Conservation (phyloP, 169 alveolate species). For the Plasmodium vivax region DNA sequence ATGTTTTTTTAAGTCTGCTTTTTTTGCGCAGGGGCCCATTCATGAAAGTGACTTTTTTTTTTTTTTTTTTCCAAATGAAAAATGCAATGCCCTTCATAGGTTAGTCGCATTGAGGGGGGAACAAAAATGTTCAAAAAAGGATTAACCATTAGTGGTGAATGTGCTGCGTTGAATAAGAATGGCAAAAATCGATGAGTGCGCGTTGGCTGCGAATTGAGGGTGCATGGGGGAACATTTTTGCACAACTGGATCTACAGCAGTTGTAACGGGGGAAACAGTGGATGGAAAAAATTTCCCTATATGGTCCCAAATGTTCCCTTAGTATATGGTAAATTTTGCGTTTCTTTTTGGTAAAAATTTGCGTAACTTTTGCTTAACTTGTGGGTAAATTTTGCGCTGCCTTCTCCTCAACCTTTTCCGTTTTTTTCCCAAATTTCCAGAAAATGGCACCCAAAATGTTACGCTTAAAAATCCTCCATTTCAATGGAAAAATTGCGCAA, state of each 20-base stretch:
- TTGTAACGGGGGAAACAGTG: background rate
- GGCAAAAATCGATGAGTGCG: background rate
- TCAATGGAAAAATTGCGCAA: background rate
- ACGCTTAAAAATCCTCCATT: background rate
- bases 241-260: background rate
- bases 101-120: background rate
- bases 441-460: background rate
- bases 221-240: background rate
- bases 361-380: background rate
- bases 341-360: background rate
- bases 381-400: background rate
- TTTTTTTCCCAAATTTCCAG: background rate
- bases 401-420: background rate
- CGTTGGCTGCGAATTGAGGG: background rate
- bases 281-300: background rate
- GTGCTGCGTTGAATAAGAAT: background rate
- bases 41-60: background rate
- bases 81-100: background rate
- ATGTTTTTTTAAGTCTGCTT: background rate
- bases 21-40: background rate
- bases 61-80: background rate
- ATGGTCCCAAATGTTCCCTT: background rate
- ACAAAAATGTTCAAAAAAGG: background rate
- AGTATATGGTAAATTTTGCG: background rate
- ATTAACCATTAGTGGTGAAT: background rate